Evolutionary conservation across 208 protist genomes (phyloP).

Genomic region (Trypanosoma rangeli): DNA sequence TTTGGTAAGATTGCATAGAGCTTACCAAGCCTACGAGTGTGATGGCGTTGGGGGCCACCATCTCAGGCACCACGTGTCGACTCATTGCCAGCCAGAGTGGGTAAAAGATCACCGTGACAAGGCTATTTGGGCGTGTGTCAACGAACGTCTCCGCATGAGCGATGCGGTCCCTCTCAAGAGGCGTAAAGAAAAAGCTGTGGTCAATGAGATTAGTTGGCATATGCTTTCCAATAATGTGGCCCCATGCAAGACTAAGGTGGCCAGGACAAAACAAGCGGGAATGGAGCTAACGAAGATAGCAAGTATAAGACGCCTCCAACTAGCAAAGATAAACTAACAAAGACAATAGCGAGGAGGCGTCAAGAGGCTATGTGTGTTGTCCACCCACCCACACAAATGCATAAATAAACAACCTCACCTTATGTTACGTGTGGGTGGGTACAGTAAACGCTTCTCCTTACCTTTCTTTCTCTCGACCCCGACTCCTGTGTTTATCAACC

Average conservation of each 20-base stretch:
- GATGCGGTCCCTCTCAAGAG: constrained; percentile 67
- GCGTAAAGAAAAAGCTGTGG: constrained; percentile 82
- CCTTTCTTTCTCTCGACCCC: no score
- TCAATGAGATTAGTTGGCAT: constrained; percentile 63
- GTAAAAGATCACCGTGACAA: constrained; percentile 70
- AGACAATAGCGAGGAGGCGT: constrained; percentile 2
- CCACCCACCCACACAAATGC: no score
- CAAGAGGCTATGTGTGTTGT: no score
- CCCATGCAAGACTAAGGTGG: constrained; percentile 4
- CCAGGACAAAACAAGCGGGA: not conserved
- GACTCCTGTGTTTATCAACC: no score
- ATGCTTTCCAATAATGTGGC: not conserved
- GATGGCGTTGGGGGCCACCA: constrained; percentile 91
- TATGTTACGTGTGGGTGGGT: no score
- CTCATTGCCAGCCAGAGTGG: constrained; percentile 70
- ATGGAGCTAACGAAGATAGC: constrained; percentile 21
- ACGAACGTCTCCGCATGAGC: constrained; percentile 64
- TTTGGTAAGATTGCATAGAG: constrained; percentile 85
- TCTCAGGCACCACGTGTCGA: constrained; percentile 56
- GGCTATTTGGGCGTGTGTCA: constrained; percentile 69
- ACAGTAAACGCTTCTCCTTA: no score
- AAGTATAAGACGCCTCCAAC: not conserved
- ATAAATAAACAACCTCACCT: no score
- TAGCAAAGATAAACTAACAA: constrained; percentile 3
- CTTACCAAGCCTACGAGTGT: constrained; percentile 78